Evolutionary conservation across 2,329 filamentous ascomycete species (phyloP), one percentile per base, ranked within the genome.

Genomic region (Aureobasidium musti): DNA sequence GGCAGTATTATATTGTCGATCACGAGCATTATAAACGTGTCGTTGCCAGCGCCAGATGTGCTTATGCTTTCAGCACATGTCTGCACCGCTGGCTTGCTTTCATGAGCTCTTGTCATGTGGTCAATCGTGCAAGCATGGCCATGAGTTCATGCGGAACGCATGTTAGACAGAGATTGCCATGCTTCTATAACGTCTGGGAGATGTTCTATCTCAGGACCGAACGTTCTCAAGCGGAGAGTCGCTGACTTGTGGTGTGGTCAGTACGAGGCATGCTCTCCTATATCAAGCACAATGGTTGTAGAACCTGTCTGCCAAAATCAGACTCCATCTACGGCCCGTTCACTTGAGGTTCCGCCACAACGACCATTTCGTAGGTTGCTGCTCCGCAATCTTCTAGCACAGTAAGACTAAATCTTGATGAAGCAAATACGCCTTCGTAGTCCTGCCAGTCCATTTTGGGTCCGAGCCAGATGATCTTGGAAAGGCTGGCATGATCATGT

Each of bases 401-500:
- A 37, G 70, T 67, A 8, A 71, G 11, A 11, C 52, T 26, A 43
- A 69, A 72, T 11, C 19, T 28, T 21, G 61, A 49, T 11, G 11
- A 33, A 7, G n/a, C n/a, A n/a, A 74, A 56, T 10, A 70, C 45
- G 37, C 53, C 23, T 52, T 72, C 63, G 56, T 70, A 70, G 11
- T 72, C 73, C 8, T 67, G 68, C 79, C 79, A 82, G 66, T 83
- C 81, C 14, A 74, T 74, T 30, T 72, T 71, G 28, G 79, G 80
- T 0, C 80, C 79, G 21, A 81, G 72, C 77, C 81, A 81, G 4
- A 82, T 68, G 19, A 82, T 71, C 11, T 66, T 73, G 57, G 75
- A 69, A 14, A 82, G 73, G 1, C 61, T 68, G 14, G 70, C 72
- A 14, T 69, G 53, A 0, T 74, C 73, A 70, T 73, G 73, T n/a